phyloP scores from a whole-genome alignment of 2,329 filamentous ascomycete genomes.

The Cladosporium oxysporum region DNA sequence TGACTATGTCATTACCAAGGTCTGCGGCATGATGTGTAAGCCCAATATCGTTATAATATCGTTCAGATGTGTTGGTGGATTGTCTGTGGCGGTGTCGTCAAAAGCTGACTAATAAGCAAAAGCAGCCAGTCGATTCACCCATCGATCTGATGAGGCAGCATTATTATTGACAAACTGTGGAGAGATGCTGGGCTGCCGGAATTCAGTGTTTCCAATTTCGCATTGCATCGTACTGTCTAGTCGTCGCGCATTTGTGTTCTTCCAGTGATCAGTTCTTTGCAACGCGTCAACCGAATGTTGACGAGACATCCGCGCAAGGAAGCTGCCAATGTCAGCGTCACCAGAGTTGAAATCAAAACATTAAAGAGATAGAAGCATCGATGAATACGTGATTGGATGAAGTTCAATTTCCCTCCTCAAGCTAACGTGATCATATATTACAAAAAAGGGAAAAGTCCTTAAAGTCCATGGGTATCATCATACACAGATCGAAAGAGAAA shows the following conservation, averaged over 20 bases:
- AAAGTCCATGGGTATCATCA: conserved; percentile 22
- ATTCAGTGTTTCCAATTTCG: background rate
- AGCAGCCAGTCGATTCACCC: background rate
- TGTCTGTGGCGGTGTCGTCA: background rate
- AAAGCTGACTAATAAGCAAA: background rate
- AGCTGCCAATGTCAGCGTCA: too few relatives aligned
- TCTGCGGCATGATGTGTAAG: background rate
- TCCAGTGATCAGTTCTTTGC: too few relatives aligned
- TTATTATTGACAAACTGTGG: background rate
- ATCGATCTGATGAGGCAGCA: background rate
- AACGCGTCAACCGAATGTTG: background rate
- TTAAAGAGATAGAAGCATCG: background rate
- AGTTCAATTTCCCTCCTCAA: background rate
- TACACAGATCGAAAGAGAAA: conserved; percentile 6
- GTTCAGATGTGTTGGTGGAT: background rate
- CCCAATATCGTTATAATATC: too few relatives aligned
- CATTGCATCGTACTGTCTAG: background rate
- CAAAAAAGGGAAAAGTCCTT: background rate
- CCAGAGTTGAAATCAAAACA: too few relatives aligned
- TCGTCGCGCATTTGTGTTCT: background rate
- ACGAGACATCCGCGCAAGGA: background rate
- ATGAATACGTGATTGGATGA: background rate
- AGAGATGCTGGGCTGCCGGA: background rate
- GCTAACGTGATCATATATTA: background rate
- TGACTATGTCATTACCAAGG: background rate